Base-by-base conservation (phyloP, 2,329 filamentous ascomycete species). In the Venturia effusa region DNA sequence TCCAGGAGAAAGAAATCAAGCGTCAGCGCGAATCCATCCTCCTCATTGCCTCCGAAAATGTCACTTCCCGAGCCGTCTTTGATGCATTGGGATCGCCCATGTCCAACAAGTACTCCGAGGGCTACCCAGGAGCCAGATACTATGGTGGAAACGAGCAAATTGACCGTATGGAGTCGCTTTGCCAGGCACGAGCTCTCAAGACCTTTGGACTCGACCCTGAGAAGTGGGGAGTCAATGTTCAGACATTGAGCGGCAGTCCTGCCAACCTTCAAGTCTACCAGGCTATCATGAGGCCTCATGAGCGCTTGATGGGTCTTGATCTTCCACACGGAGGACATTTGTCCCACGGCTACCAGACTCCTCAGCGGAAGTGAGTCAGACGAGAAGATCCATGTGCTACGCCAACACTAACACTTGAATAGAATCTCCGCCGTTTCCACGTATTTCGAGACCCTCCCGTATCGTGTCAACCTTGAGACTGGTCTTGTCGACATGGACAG, bases 261-360 rank as follows among this genome's bases (percentile, higher is more conserved):
- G 94, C 94, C 80, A 99, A 99, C 80, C 82, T 99, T 70, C 92
- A 97, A 83, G 92, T 95, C 70, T 99, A 97, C 83, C 92, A 96
- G 82, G 94, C 94, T 71, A 86, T 99, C 74, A 95, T 97, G 85
- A 90, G 90, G 74, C 88, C 91, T 64, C 93, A 97, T 78, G 94
- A 96, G 70, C 88, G 94, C 73, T 83, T 99, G 70, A 99, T 99
- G 94, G 94, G 94, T 72, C 83, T 97, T 70, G 92, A 97, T 75
- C 85, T 97, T 64, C 92, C 92, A 68, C 92, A 97, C 75, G 92
- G 92, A 78, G 92, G 92, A 69, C 92, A 97, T 80, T 82, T 97
- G 80, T 92, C 88, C 76, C 94, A 99, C 82, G 94, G 94, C 69
- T 99, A 99, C 81, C 94, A 99, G 80, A 97, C 90, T 40, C 90